Percentiles rank a stretch among this genome's conserved stretches.
These are phyloP conservation scores for Raddia distichophylla DNA, from an alignment of 176 grass and related monocot species.

Conservation along the genomic window DNA sequence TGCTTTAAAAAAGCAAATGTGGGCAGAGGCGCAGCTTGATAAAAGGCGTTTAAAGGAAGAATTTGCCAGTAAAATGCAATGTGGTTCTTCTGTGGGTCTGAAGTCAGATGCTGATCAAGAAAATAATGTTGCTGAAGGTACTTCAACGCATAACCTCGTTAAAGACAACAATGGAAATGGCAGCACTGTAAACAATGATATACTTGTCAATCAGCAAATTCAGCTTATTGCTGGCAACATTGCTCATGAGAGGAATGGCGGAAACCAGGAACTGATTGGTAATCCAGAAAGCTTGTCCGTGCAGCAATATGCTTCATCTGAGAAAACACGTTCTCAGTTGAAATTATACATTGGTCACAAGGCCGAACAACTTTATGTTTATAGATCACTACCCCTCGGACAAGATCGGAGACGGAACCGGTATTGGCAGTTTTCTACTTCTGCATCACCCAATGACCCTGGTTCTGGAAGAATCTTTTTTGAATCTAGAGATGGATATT, in stretches of 20 bases:
- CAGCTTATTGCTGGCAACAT: constrained; percentile 48
- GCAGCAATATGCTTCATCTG: constrained; percentile 79
- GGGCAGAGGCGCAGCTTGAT: constrained; percentile 92
- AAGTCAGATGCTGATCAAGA: constrained; percentile 51
- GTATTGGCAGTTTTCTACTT: constrained; percentile 93
- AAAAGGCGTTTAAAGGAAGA: constrained; percentile 88
- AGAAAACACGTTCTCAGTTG: constrained; percentile 86
- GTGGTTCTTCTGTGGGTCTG: constrained; percentile 40
- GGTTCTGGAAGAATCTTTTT: constrained; percentile 93
- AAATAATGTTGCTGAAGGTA: constrained; percentile 53
- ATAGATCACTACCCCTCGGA: constrained; percentile 86
- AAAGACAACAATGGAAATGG: constrained; percentile 52
- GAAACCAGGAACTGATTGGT: constrained; percentile 43
- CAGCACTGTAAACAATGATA: constrained; percentile 42
- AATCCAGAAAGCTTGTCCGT: constrained; percentile 56
- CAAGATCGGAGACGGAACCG: constrained; percentile 95
- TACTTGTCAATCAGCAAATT: constrained; percentile 46
- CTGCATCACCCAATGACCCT: constrained; percentile 83
- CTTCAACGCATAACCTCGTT: constrained; percentile 36
- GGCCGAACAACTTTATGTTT: constrained; percentile 86
- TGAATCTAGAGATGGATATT: constrained; percentile 79
- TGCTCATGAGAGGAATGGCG: constrained; percentile 53
- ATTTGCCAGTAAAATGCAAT: constrained; percentile 59
- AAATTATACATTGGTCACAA: constrained; percentile 82
- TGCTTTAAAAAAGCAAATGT: constrained; percentile 98